phyloP scores from a whole-genome alignment of 2,329 filamentous ascomycete genomes.

The Fusarium sp. region DNA sequence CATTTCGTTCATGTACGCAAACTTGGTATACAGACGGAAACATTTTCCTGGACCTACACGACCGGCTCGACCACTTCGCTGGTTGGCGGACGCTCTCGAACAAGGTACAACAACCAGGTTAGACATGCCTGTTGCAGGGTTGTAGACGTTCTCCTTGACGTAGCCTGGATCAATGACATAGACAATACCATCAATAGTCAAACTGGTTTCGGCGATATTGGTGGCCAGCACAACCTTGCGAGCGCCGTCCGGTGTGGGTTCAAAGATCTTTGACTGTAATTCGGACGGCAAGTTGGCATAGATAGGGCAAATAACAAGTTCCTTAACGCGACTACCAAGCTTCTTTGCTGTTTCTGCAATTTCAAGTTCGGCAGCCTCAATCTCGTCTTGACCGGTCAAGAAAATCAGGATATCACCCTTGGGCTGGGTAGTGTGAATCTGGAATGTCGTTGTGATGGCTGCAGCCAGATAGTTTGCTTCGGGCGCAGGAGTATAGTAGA shows the following conservation, averaged over 20 bases:
- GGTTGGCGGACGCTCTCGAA: conserved; percentile 91
- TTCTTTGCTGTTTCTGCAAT: conserved; percentile 89
- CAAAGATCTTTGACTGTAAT: conserved; percentile 92
- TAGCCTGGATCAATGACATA: conserved; percentile 97
- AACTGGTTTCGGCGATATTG: conserved; percentile 95
- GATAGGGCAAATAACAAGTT: conserved; percentile 91
- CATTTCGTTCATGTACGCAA: conserved; percentile 94
- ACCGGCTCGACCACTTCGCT: conserved; percentile 91
- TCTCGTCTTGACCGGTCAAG: conserved; percentile 95
- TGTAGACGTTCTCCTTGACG: conserved; percentile 95
- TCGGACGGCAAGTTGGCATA: conserved; percentile 95
- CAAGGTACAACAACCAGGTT: conserved; percentile 91
- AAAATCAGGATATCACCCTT: conserved; percentile 94
- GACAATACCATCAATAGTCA: conserved; percentile 96
- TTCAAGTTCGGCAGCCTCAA: conserved; percentile 87
- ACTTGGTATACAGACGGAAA: conserved; percentile 93
- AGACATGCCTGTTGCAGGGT: conserved; percentile 91
- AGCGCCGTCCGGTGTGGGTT: conserved; percentile 86
- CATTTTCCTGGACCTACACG: conserved; percentile 93
- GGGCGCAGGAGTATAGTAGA: conserved; percentile 89
- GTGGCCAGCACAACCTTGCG: conserved; percentile 95
- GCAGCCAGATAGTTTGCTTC: conserved; percentile 95
- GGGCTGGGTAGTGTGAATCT: conserved; percentile 90
- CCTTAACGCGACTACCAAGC: conserved; percentile 84
- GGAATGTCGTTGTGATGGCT: conserved; percentile 92